Percentiles rank a stretch among this genome's conserved stretches.
phyloP scores from a whole-genome alignment of 768 basidiomycete genomes.

The Kwoniella heveanensis region DNA sequence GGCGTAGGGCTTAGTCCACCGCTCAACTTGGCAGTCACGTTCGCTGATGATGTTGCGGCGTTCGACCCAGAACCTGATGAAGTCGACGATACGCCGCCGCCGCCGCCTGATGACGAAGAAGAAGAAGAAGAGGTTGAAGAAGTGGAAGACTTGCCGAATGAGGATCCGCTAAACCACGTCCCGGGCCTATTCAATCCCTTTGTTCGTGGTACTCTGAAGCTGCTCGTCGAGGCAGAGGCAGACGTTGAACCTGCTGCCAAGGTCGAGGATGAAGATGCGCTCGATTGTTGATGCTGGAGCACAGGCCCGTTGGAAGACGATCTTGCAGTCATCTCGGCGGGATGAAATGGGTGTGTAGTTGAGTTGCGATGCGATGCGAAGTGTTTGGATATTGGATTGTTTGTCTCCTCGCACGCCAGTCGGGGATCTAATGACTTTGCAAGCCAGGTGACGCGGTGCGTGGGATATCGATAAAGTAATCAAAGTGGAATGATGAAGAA shows the following conservation, averaged over 20 bases:
- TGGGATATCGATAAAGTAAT: too few species aligned
- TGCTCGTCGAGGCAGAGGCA: constrained; percentile 6
- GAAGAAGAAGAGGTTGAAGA: constrained; percentile 23
- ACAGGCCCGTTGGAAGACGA: constrained; percentile 14
- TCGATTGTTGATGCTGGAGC: constrained; percentile 13
- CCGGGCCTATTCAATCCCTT: constrained; percentile 63
- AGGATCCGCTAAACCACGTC: constrained; percentile 63
- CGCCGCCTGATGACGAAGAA: constrained; percentile 11
- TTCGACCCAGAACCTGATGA: not conserved
- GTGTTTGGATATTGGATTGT: constrained; percentile 5
- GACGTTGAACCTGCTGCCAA: constrained; percentile 1
- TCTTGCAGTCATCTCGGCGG: constrained; percentile 14
- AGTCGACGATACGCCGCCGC: constrained; percentile 1
- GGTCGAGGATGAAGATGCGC: constrained; percentile 6
- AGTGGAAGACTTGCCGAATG: constrained; percentile 21
- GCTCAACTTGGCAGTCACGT: not conserved
- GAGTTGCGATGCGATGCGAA: not conserved
- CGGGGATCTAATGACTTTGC: too few species aligned
- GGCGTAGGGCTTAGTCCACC: constrained; percentile 15
- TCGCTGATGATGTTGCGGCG: not conserved
- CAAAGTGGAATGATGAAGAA: not conserved
- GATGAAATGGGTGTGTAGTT: not conserved
- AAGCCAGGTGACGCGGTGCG: not conserved
- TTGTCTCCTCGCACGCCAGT: not conserved
- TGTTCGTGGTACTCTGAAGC: constrained; percentile 24